phyloP scores from a whole-genome alignment of 768 basidiomycete genomes.

The Boletus rubropictus region DNA sequence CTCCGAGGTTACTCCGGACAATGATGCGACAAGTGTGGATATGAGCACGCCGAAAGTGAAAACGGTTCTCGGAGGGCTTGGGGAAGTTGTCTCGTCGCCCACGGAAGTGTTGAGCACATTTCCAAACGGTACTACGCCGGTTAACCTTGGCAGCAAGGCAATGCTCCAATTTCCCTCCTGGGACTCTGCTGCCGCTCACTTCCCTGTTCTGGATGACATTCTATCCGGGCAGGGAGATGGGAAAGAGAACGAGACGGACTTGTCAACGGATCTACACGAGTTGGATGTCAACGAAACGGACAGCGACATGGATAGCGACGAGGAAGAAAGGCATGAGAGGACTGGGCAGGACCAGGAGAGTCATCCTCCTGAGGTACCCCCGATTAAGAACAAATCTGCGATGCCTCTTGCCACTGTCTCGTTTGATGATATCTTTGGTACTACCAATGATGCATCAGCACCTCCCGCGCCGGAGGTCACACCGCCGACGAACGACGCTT shows the following conservation, averaged over 20 bases:
- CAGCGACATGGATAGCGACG: conserved; percentile 47
- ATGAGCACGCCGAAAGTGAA: conserved; percentile 18
- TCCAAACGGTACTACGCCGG: conserved; percentile 38
- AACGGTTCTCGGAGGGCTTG: conserved; percentile 9
- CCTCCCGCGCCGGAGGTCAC: conserved; percentile 16
- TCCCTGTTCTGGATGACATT: conserved; percentile 36
- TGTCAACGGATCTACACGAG: conserved; percentile 50
- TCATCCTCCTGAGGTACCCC: conserved; percentile 13
- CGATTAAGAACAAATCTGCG: conserved; percentile 9
- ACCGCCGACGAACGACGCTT: conserved; percentile 16
- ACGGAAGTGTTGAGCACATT: conserved; percentile 58
- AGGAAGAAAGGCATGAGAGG: conserved; percentile 32
- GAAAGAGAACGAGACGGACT: conserved; percentile 45
- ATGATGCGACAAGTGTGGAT: conserved; percentile 17
- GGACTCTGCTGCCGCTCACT: conserved; percentile 25
- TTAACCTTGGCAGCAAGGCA: conserved; percentile 7
- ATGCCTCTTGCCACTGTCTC: conserved; percentile 21
- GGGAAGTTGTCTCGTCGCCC: conserved; percentile 25
- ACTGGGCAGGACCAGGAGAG: conserved; percentile 17
- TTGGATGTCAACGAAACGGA: conserved; percentile 54
- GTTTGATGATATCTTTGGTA: conserved; percentile 58
- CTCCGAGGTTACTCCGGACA: conserved; percentile 19
- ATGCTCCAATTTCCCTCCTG: conserved; percentile 22
- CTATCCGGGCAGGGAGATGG: conserved; percentile 16
- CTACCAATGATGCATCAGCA: conserved; percentile 13